These are phyloP conservation scores for Aegilops bicornis DNA, from an alignment of 176 grass and related monocot genomes.

Conservation along the genomic window DNA sequence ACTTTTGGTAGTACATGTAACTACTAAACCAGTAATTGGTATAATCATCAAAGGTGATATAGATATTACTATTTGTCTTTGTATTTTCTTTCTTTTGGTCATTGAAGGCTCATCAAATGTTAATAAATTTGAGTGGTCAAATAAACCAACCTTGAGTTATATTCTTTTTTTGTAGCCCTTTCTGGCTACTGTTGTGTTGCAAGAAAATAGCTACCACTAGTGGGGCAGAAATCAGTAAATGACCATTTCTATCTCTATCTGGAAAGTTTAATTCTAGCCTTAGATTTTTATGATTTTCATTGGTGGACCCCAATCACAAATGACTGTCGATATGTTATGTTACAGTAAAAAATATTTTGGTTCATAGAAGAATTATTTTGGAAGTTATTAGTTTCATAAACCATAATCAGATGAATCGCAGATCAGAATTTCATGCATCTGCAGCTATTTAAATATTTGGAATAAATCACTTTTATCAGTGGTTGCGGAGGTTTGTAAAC, in stretches of 20 bases:
- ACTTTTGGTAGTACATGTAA: constrained; percentile 8
- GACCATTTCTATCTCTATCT: not conserved
- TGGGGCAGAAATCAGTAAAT: not conserved
- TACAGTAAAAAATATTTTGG: not conserved
- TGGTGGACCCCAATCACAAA: not conserved
- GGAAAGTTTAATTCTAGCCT: not conserved
- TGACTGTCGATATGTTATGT: not conserved
- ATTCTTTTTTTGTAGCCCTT: not conserved
- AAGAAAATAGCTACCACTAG: not conserved
- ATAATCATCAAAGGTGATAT: not conserved
- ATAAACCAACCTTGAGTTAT: not conserved
- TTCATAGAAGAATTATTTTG: not conserved
- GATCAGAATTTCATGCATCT: not conserved
- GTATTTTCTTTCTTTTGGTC: not conserved
- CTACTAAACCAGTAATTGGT: not conserved
- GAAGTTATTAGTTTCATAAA: not conserved
- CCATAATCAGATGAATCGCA: not conserved
- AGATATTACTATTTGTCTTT: not conserved
- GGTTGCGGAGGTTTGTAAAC: not conserved
- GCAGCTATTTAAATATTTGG: not conserved
- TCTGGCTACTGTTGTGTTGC: not conserved
- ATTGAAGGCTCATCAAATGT: not conserved
- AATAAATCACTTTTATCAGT: not conserved
- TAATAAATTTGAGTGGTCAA: not conserved
- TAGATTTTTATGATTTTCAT: constrained; percentile 8